Evolutionary conservation across 2,329 filamentous ascomycete species (phyloP), one percentile per base, ranked within the genome.

Genomic region (Claviceps purpurea): DNA sequence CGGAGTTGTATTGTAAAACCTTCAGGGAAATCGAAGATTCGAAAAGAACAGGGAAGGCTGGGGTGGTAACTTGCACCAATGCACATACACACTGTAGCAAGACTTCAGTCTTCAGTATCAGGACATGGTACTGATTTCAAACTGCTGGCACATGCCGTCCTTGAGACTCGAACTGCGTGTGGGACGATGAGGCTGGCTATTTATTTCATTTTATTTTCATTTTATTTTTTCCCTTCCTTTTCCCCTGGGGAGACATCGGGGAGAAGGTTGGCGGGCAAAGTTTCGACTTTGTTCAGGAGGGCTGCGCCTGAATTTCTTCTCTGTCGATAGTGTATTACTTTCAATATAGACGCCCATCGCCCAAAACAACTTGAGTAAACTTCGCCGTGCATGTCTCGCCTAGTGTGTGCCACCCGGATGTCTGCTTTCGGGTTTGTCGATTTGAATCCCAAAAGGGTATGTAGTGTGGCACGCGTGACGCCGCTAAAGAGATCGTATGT

Each of bases 1-100:
- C 10, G 46, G 22, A 3, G 45, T 52, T 3, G n/a, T 5, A 3
- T 10, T 43, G 10, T 52, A 68, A 34, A 18, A 3, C 5, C n/a
- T 6, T 13, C 1, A 2, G 13, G 42, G 5, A 13, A 43, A 26
- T 8, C 8, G 4, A 4, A 10, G 24, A 24, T 10, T 8, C 8
- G 4, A 4, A 10, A 43, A 24, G 10, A 34, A 34, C 10, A 34
- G 8, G 13, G 13, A 44, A 8, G 42, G 20, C 13, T 16, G 42
- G 6, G 14, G 22, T 16, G 20, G 22, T 26, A 44, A 34, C 10
- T 22, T 22, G 22, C 22, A n/a, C n/a, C n/a, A n/a, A n/a, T n/a
- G n/a, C n/a, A 3, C 22, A 22, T 22, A 22, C 22, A 22, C 22
- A 22, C 22, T 22, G 22, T 22, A 22, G 22, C 22, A 22, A 22